Conservation (phyloP, 352 stramenopile species). For the Discostella stelligera region DNA sequence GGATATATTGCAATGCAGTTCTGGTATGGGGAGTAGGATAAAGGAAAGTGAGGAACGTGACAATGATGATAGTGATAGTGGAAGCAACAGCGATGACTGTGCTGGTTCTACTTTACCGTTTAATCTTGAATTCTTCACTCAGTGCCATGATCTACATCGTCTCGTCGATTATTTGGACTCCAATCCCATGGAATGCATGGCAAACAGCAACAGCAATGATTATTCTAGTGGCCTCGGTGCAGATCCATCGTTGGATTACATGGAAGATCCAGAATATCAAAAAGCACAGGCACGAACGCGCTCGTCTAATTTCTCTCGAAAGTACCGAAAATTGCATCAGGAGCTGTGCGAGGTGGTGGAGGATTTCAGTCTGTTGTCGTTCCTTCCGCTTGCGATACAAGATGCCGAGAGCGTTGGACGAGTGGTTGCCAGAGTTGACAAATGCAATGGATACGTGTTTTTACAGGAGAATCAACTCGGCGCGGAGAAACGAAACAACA, state of each 20-base stretch:
- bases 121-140: constrained; percentile 81
- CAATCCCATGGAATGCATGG: constrained; percentile 45
- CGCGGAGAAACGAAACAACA: background rate
- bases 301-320: constrained; percentile 61
- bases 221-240: constrained; percentile 21
- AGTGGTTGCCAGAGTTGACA: constrained; percentile 73
- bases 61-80: constrained; percentile 27
- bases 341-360: constrained; percentile 80
- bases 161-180: constrained; percentile 73
- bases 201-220: background rate
- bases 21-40: background rate
- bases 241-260: constrained; percentile 44
- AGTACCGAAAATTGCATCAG: constrained; percentile 68
- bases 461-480: constrained; percentile 20
- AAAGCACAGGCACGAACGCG: constrained; percentile 42
- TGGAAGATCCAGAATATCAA: constrained; percentile 75
- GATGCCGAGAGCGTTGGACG: constrained; percentile 72
- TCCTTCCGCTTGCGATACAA: constrained; percentile 73
- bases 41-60: constrained; percentile 19
- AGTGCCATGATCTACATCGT: constrained; percentile 75
- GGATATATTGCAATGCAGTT: constrained; percentile 65
- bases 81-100: constrained; percentile 39
- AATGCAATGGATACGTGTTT: constrained; percentile 82
- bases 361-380: constrained; percentile 80
- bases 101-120: constrained; percentile 59